Percentiles rank a stretch among this genome's conserved stretches.
phyloP scores from a whole-genome alignment of 495 filamentous ascomycete genomes.

The Hamigera avellanea region DNA sequence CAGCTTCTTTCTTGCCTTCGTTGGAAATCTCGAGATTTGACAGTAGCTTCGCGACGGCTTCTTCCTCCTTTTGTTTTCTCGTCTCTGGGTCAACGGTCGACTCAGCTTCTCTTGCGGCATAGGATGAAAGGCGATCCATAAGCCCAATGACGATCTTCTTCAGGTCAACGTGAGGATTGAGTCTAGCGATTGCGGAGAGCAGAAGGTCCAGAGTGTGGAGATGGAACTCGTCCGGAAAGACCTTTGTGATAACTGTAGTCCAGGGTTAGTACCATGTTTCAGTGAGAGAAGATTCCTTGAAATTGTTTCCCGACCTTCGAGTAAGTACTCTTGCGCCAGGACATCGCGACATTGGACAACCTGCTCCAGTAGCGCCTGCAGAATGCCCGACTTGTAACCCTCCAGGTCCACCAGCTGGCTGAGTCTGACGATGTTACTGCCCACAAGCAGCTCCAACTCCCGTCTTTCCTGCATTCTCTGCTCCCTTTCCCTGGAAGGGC shows the following conservation, averaged over 20 bases:
- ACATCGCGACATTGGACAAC: constrained; percentile 97
- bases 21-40: constrained; percentile 67
- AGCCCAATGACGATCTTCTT: constrained; percentile 97
- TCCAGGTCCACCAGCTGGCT: constrained; percentile 95
- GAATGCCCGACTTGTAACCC: constrained; percentile 80
- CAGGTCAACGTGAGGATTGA: constrained; percentile 92
- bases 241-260: constrained; percentile 79
- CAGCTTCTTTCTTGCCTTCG: constrained; percentile 34
- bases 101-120: constrained; percentile 79
- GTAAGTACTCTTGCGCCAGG: constrained; percentile 89
- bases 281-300: not conserved
- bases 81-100: constrained; percentile 63
- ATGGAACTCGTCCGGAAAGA: constrained; percentile 97
- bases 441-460: constrained; percentile 89
- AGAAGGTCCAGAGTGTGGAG: constrained; percentile 92
- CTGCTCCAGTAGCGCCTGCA: constrained; percentile 84
- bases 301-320: constrained; percentile 51
- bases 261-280: constrained; percentile 11
- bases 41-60: constrained; percentile 64
- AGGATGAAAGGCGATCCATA: constrained; percentile 91
- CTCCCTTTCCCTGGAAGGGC: constrained; percentile 88
- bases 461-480: constrained; percentile 86
- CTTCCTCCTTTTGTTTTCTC: constrained; percentile 65
- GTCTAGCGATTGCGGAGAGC: constrained; percentile 75
- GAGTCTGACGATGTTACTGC: constrained; percentile 86